Base-by-base conservation (phyloP, 371 early-diverging fungal genomes). In the Saksenaea vasiformis region DNA sequence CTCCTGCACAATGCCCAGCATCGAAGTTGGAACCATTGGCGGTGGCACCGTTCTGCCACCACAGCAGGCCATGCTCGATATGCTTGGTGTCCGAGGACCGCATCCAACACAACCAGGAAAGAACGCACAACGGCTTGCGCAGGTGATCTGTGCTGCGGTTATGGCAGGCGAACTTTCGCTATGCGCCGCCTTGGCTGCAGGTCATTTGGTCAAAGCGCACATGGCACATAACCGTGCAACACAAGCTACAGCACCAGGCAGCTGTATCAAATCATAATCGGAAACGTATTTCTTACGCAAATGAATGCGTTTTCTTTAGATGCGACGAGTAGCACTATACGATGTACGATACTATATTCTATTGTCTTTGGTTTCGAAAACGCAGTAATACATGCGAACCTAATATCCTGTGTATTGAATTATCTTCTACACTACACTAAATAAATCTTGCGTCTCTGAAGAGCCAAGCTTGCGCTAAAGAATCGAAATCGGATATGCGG, bases 151-250 rank as follows among this genome's bases (percentile, higher is more conserved):
- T 66, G 94, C 95, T 15, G 83, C 93, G 28, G 98, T 97, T 24
- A 92, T 98, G 93, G 98, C 97, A 3, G 98, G 97, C 41, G 98
- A 98, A 75, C 81, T 98, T 44, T 91, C 92, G 11, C 78, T 95
- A 59, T 91, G 92, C 69, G 85, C 93, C 11, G 97, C 97, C 11
- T 79, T 96, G 56, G 91, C 91, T 27, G 88, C 92, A 15, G 94
- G 93, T 35, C 91, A 93, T 68, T 71, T 94, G 60, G 95, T 94
- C 62, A 80, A 89, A 69, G 81, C 88, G 7, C 95, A 94, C 62
- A 93, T 94, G 88, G 84, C 82, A n/a, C 91, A 91, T 53, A 94
- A 94, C 70, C 84, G 94, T 54, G 84, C 83, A 54, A 71, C 74
- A 13, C 56, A 59, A 41, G 24, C 63, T 54, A 47, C 61, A 2